These are phyloP conservation scores for Xylaria castorea DNA, from an alignment of 495 filamentous ascomycete species.

Conservation along the genomic window DNA sequence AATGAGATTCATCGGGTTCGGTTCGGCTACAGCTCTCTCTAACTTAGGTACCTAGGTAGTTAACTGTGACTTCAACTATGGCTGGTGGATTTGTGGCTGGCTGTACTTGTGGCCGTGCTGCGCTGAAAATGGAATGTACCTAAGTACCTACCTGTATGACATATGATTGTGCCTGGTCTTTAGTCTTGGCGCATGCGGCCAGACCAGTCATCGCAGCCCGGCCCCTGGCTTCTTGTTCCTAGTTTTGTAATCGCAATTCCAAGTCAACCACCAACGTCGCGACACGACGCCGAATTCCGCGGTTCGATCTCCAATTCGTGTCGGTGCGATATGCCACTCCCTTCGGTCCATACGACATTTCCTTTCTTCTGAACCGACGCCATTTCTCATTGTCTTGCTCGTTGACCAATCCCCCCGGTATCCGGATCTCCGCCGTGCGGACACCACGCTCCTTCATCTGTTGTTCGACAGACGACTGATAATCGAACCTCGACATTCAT, in stretches of 20 bases:
- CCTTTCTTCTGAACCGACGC: constrained; percentile 14
- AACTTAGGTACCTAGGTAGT: background rate
- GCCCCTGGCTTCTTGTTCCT: constrained; percentile 8
- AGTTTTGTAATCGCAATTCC: constrained; percentile 7
- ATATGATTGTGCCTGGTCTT: background rate
- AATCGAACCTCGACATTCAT: background rate
- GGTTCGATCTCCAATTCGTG: constrained; percentile 11
- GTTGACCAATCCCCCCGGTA: background rate
- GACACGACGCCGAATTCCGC: constrained; percentile 20
- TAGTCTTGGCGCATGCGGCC: constrained; percentile 17
- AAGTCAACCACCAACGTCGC: constrained; percentile 26
- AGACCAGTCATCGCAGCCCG: constrained; percentile 8
- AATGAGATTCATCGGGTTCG: background rate
- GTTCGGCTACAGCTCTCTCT: background rate
- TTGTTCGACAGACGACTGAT: constrained; percentile 3
- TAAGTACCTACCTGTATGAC: background rate
- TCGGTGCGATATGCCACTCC: constrained; percentile 30
- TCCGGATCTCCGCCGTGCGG: constrained; percentile 21
- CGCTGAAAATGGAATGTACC: background rate
- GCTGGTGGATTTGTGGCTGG: background rate
- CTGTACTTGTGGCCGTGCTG: background rate
- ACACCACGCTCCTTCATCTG: constrained; percentile 22
- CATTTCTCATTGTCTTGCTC: constrained; percentile 8
- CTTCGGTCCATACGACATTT: constrained; percentile 13
- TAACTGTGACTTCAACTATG: background rate